These are phyloP conservation scores for Citrus unshiu DNA, from an alignment of 345 rosid species.

Conservation along the genomic window DNA sequence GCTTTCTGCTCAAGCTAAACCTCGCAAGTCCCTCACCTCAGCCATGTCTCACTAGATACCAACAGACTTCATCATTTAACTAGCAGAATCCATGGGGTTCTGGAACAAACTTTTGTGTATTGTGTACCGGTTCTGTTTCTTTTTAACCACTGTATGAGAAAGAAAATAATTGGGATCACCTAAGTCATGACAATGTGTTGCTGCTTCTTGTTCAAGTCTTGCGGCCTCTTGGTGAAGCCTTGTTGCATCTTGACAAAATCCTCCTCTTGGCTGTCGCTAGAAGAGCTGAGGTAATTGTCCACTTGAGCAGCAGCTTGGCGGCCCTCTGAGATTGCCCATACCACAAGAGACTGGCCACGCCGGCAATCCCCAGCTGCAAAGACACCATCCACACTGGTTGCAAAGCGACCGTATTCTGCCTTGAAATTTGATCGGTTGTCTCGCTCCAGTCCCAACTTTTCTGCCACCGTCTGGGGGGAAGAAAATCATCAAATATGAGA, in stretches of 20 bases:
- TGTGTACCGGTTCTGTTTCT: constrained; percentile 9
- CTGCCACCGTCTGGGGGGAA: constrained; percentile 51
- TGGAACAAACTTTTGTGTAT: not conserved
- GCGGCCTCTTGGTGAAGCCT: constrained; percentile 22
- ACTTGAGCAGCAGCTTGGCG: constrained; percentile 95
- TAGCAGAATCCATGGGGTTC: not conserved
- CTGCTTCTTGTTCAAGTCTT: constrained; percentile 27
- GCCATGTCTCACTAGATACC: no score
- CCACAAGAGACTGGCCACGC: constrained; percentile 95
- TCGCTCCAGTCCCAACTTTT: constrained; percentile 77
- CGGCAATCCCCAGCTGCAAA: constrained; percentile 99
- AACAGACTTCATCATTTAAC: not conserved
- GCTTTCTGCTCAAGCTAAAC: not conserved
- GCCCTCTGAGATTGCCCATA: constrained; percentile 99
- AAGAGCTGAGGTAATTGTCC: constrained; percentile 48
- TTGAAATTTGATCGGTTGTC: constrained; percentile 87
- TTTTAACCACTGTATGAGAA: not conserved
- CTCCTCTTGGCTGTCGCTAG: constrained; percentile 16
- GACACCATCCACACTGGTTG: constrained; percentile 75
- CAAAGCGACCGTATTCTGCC: constrained; percentile 92
- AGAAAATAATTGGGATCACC: not conserved
- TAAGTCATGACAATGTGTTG: constrained; percentile 43
- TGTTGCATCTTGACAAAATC: constrained; percentile 16
- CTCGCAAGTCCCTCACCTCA: no score
- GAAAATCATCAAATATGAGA: not conserved